These are phyloP conservation scores for Plasmodium adleri DNA, from an alignment of 169 alveolate species.

Conservation along the genomic window DNA sequence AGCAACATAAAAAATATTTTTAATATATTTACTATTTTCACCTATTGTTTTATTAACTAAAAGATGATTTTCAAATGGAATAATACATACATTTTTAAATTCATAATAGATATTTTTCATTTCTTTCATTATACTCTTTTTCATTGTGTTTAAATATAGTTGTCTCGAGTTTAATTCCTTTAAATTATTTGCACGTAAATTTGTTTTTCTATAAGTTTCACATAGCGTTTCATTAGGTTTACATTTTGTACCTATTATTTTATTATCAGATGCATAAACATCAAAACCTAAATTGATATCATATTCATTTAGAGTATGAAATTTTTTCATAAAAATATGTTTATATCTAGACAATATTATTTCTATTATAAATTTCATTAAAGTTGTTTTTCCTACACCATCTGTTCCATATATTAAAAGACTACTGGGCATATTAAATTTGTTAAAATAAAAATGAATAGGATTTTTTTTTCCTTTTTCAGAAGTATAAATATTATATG, in stretches of 20 bases:
- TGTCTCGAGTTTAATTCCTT: not conserved
- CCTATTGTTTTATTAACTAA: conserved; percentile 73
- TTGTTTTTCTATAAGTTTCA: not conserved
- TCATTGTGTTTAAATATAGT: not conserved
- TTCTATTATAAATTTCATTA: conserved; percentile 38
- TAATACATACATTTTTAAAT: conserved; percentile 72
- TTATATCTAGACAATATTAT: conserved; percentile 44
- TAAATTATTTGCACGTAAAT: not conserved
- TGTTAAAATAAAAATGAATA: conserved; percentile 59
- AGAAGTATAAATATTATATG: conserved; percentile 41
- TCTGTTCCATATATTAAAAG: conserved; percentile 65
- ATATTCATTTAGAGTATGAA: not conserved
- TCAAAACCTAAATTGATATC: not conserved
- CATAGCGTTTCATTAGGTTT: not conserved
- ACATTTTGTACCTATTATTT: not conserved
- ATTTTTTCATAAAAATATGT: conserved; percentile 17
- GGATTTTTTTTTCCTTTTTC: conserved; percentile 14
- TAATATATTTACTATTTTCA: conserved; percentile 67
- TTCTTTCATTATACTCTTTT: conserved; percentile 12
- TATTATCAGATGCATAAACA: not conserved
- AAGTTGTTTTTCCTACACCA: conserved; percentile 73
- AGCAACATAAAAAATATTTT: conserved; percentile 38
- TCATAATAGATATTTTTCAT: conserved; percentile 36
- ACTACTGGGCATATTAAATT: conserved; percentile 49
- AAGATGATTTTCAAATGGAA: conserved; percentile 69